Evolutionary conservation across 177 flowering plant genomes (phyloP).

Genomic region (Telopea speciosissima): DNA sequence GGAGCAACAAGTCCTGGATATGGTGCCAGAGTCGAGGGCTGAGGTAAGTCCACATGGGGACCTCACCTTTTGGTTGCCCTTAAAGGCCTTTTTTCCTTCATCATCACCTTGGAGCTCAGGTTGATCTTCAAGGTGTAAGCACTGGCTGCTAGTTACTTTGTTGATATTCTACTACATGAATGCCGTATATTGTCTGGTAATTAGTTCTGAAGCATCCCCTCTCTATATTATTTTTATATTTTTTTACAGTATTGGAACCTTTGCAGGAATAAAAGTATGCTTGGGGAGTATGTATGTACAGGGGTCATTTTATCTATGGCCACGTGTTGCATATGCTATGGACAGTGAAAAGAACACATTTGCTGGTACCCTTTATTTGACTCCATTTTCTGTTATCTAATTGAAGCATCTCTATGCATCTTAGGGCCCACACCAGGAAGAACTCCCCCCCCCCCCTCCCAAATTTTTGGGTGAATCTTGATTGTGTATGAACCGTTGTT

Average conservation of each 20-base stretch:
- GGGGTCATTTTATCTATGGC: constrained; percentile 3
- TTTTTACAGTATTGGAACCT: background rate
- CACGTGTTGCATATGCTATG: constrained; percentile 12
- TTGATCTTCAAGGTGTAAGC: background rate
- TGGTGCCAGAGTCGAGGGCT: background rate
- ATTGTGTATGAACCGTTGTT: constrained; percentile 21
- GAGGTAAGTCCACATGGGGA: background rate
- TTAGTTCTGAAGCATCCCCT: background rate
- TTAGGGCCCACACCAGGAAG: background rate
- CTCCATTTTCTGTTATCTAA: background rate
- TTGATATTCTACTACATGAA: background rate
- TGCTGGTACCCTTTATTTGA: background rate
- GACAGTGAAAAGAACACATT: constrained; percentile 7
- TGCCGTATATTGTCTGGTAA: background rate
- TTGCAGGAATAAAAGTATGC: constrained; percentile 10
- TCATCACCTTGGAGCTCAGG: background rate
- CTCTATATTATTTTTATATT: background rate
- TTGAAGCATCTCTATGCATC: background rate
- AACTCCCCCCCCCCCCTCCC: background rate
- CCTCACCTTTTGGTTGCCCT: background rate
- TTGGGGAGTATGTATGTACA: constrained; percentile 7
- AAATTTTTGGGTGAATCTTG: background rate
- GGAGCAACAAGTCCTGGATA: background rate
- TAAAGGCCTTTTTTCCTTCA: background rate
- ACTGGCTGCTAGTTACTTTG: background rate